Base-by-base conservation (phyloP, 495 filamentous ascomycete genomes). In the Paragyromitra xinjiangensis region DNA sequence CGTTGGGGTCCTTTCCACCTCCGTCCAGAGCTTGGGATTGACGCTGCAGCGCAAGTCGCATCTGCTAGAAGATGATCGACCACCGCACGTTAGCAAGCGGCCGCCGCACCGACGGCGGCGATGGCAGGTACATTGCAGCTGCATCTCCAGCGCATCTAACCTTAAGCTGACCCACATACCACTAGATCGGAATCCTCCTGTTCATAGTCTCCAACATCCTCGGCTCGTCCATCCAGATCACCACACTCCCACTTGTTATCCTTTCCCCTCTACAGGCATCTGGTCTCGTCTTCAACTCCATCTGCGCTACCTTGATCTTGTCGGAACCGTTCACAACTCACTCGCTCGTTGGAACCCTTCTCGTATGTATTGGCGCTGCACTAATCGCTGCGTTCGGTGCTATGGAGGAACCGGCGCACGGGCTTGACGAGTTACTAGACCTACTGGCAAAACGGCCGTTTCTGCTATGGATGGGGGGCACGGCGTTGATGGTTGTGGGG, bases 41-140 rank as follows among this genome's bases (percentile, higher is more conserved):
- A 99, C 95, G n/a, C 88, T 98, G 24, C 95, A 99, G 86, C 93
- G 95, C 83, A 99, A 99, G 84, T 98, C 95, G 70, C 95, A 99
- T 86, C 90, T 99, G 68, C 89, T 98, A 78, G 95, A 99, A 86
- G 95, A 98, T 85, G 93, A 95, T 85, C 67, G 78, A 9, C 78
- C 77, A 2, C 90, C 92, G 2, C 90, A 93, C 82, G 89, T 94
- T 84, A 83, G 89, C 53, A 90, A 93, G 77, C 87, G 95, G 78
- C 95, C 95, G 40, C 93, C 96, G 4, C 94, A 97, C 84, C 90
- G 91, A 81, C 89, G 95, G 82, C 89, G 96, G 83, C 88, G 94
- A 88, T 99, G 95, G 95, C 95, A 99, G 91, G 85, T 91, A 44
- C 79, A 83, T 78, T 50, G n/a, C 56, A 64, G 9, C 75, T 39